A percentile compares a stretch with the other conserved stretches of the same genome.
phyloP scores from a whole-genome alignment of 1,139 yeast species.

The Scheffersomyces titani region DNA sequence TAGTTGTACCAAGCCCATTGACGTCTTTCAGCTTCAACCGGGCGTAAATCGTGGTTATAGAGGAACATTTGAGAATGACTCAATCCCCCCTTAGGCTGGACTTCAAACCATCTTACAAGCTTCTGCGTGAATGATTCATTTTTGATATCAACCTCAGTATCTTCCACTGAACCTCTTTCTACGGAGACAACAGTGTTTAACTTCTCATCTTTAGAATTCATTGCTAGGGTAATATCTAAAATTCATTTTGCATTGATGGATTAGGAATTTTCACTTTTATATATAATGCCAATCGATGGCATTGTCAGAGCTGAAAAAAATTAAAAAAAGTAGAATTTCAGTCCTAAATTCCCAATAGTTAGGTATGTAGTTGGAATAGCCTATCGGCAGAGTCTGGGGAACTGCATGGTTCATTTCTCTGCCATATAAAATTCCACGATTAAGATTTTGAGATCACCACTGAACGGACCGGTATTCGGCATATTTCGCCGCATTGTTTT shows the following conservation, averaged over 20 bases:
- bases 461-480: not conserved
- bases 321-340: not conserved
- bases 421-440: not conserved
- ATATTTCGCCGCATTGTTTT: not conserved
- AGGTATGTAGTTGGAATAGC: not conserved
- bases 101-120: conserved; percentile 10
- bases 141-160: not conserved
- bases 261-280: not conserved
- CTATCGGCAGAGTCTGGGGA: not conserved
- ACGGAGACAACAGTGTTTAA: not conserved
- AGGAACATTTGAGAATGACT: conserved; percentile 57
- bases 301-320: not conserved
- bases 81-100: conserved; percentile 34
- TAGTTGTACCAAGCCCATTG: conserved; percentile 82
- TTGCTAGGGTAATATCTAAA: not conserved
- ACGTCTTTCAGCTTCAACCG: conserved; percentile 69
- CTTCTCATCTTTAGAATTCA: not conserved
- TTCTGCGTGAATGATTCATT: conserved; percentile 3
- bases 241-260: not conserved
- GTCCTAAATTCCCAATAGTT: not conserved
- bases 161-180: not conserved
- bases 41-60: conserved; percentile 72
- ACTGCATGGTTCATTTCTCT: not conserved
- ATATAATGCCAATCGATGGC: not conserved
- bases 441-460: not conserved